These are phyloP conservation scores for Bacterosira constricta DNA, from an alignment of 108 stramenopile genomes.

Conservation along the genomic window DNA sequence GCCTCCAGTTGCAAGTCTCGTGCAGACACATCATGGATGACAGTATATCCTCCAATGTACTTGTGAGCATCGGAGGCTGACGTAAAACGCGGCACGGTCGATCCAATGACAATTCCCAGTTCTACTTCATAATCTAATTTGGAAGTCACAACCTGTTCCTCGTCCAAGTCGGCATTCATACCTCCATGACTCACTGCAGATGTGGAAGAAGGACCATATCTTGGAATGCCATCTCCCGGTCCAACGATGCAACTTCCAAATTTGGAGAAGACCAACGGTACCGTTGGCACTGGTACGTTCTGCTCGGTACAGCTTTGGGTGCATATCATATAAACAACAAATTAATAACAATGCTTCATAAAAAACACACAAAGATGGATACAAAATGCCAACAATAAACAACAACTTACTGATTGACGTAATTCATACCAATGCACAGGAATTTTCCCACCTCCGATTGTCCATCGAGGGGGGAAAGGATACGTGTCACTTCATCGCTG, in stretches of 20 bases:
- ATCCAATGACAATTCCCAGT: constrained; percentile 61
- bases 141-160: constrained; percentile 28
- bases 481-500: constrained; percentile 5
- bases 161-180: constrained; percentile 7
- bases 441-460: constrained; percentile 54
- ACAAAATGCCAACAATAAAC: no score
- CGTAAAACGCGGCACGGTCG: constrained; percentile 51
- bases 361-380: no score
- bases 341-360: no score
- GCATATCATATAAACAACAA: no score
- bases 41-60: constrained; percentile 68
- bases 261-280: constrained; percentile 65
- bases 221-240: constrained; percentile 46
- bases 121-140: constrained; percentile 76
- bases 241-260: constrained; percentile 55
- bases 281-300: constrained; percentile 49
- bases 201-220: constrained; percentile 3
- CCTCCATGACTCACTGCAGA: constrained; percentile 18
- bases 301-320: constrained; percentile 64
- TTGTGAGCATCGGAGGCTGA: constrained; percentile 37
- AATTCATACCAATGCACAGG: constrained; percentile 72
- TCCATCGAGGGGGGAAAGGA: constrained; percentile 57
- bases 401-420: constrained; percentile 61
- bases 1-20: constrained; percentile 72
- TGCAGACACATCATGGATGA: constrained; percentile 65